These are phyloP conservation scores for Stemphylium lycopersici DNA, from an alignment of 2,329 filamentous ascomycete species.

Conservation along the genomic window DNA sequence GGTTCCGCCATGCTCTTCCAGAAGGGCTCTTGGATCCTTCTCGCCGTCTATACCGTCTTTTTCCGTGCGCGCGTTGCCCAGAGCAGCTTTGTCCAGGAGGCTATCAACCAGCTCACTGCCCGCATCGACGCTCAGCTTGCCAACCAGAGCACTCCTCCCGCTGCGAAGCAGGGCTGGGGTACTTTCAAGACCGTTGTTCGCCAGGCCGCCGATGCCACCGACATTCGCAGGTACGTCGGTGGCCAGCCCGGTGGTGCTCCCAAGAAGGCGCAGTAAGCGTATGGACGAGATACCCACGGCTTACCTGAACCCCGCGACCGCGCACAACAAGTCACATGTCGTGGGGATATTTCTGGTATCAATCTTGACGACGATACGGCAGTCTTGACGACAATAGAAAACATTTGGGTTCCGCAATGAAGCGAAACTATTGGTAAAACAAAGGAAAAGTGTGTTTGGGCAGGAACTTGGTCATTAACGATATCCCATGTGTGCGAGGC, in stretches of 20 bases:
- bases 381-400: constrained; percentile 21
- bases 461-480: constrained; percentile 9
- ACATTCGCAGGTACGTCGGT: constrained; percentile 74
- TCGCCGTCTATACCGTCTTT: constrained; percentile 87
- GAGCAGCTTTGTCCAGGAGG: constrained; percentile 89
- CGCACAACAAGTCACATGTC: constrained; percentile 17
- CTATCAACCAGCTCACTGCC: constrained; percentile 73
- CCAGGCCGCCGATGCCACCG: constrained; percentile 80
- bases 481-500: constrained; percentile 11
- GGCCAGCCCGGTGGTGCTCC: constrained; percentile 59
- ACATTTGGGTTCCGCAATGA: not conserved
- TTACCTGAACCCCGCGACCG: constrained; percentile 6
- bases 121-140: constrained; percentile 82
- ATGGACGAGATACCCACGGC: not conserved
- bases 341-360: constrained; percentile 21
- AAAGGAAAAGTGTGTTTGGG: constrained; percentile 5
- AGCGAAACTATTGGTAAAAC: not conserved
- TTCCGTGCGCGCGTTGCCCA: constrained; percentile 88
- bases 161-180: constrained; percentile 79
- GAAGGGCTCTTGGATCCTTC: constrained; percentile 87
- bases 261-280: constrained; percentile 66
- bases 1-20: constrained; percentile 84
- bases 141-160: constrained; percentile 84
- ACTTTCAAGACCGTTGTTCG: constrained; percentile 73
- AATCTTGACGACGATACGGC: constrained; percentile 34